Evolutionary conservation across 208 protist genomes (phyloP), one percentile per base, ranked within the genome.

Genomic region (Acanthamoeba lenticulata): DNA sequence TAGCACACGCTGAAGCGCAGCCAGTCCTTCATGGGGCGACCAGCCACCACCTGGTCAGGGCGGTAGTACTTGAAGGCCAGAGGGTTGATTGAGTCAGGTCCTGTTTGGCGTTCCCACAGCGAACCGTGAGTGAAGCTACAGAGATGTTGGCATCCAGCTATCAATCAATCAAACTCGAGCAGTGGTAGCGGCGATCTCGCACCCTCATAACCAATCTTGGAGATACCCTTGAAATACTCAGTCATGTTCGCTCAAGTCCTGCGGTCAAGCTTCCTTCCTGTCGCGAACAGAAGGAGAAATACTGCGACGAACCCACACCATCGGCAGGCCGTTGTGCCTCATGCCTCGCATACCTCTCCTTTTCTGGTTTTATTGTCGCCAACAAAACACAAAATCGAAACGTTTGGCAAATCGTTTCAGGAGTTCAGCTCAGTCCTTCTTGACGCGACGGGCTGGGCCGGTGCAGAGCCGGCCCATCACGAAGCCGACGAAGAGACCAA

Each of bases 11-110:
- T 57, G 49, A 95, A 95, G 44, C 94, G 72, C 11, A 92, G 85
- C 90, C 91, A 94, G 40, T 95, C 94, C 79, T 94, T 83, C 94
- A 95, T 95, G 29, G 94, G 32, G 27, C 62, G 44, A 60, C 94
- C 94, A 13, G 49, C 52, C 45, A 95, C 85, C 47, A 95, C 94
- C 69, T 95, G 79, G 44, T 92, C 72, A 34, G 94, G 40, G 72
- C 81, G 67, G 94, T 95, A 95, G 44, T 92, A 94, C 34, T 89
- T 42, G 90, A 95, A 95, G 24, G 79, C 83, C 13, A 95, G 52
- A 34, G 85, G 72, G 65, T 95, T 91, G 7, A 42, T 19, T 0
- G 92, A 91, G n/a, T 91, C 57, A 19, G 85, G 85, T 44, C 85
- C 85, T 91, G 85, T 47, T 79, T 36, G 49, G 29, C 32, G 36